Percentiles rank a stretch among this genome's conserved stretches.
Conservation (phyloP, 108 stramenopile species). For the Pseudonitzschia multiseries region DNA sequence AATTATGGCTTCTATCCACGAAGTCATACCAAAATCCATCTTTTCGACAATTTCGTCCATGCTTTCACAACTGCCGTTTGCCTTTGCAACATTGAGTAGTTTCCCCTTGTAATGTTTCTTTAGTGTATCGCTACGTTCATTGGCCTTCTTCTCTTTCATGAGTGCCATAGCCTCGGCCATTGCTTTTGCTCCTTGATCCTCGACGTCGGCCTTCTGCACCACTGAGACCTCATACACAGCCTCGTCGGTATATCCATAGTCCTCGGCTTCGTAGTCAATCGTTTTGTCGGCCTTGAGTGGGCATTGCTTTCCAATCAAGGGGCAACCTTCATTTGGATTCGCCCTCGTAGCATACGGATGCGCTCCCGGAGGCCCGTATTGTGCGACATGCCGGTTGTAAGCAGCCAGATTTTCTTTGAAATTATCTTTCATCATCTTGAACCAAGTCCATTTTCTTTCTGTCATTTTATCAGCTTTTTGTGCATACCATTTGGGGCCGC, state of each 20-base stretch:
- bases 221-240: conserved; percentile 49
- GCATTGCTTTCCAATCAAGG: conserved; percentile 65
- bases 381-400: conserved; percentile 45
- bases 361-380: conserved; percentile 60
- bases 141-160: conserved; percentile 53
- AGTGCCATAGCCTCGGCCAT: conserved; percentile 55
- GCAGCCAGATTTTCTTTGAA: conserved; percentile 59
- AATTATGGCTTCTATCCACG: conserved; percentile 49
- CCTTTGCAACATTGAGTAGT: conserved; percentile 53
- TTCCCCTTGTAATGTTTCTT: conserved; percentile 68
- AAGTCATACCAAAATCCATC: conserved; percentile 36
- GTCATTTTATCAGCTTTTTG: conserved; percentile 61
- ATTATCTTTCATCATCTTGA: conserved; percentile 62
- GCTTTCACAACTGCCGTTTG: conserved; percentile 59
- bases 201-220: conserved; percentile 55
- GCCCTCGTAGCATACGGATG: conserved; percentile 52
- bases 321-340: conserved; percentile 54
- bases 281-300: conserved; percentile 54
- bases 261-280: conserved; percentile 50
- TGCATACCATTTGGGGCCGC: conserved; percentile 52
- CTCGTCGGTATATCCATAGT: conserved; percentile 41
- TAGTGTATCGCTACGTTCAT: conserved; percentile 50
- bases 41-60: conserved; percentile 65
- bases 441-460: conserved; percentile 59
- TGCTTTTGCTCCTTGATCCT: conserved; percentile 64